Percentiles rank a stretch among this genome's conserved stretches.
Evolutionary conservation across 2,329 filamentous ascomycete genomes (phyloP).

Genomic region (Xylariaceae sp.): DNA sequence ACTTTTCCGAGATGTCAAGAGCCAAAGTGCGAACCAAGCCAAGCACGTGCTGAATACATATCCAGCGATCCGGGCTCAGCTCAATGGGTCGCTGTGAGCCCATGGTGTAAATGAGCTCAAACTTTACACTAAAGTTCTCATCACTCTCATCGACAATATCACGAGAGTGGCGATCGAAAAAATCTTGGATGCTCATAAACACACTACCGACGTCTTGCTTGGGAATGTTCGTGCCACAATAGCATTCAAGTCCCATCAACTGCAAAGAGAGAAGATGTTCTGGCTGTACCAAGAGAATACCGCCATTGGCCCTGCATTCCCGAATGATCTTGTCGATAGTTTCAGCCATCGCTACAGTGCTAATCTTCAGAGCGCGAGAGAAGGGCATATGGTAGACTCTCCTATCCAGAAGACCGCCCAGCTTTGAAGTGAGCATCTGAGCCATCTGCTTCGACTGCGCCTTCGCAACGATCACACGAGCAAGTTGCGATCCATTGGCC

Average conservation of each 20-base stretch:
- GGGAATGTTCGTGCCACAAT: conserved; percentile 36
- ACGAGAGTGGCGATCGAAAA: conserved; percentile 47
- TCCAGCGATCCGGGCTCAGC: conserved; percentile 59
- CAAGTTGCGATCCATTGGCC: conserved; percentile 53
- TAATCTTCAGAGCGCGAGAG: conserved; percentile 50
- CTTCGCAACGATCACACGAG: conserved; percentile 63
- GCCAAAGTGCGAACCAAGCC: conserved; percentile 42
- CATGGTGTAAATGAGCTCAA: conserved; percentile 66
- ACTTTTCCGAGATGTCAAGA: conserved; percentile 28
- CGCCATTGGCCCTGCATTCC: conserved; percentile 52
- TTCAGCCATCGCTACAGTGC: conserved; percentile 30
- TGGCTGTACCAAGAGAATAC: conserved; percentile 63
- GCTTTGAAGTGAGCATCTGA: conserved; percentile 55
- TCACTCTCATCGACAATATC: conserved; percentile 70
- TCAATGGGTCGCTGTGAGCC: conserved; percentile 55
- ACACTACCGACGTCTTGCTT: conserved; percentile 33
- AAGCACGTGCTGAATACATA: conserved; percentile 56
- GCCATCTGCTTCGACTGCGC: conserved; percentile 64
- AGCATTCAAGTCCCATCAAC: conserved; percentile 61
- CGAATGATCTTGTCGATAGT: conserved; percentile 44
- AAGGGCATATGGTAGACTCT: conserved; percentile 62
- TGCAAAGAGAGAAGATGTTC: conserved; percentile 67
- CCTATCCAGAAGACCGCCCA: conserved; percentile 59
- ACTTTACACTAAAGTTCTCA: conserved; percentile 62
- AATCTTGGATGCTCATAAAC: conserved; percentile 47